Conservation (phyloP, 148 eudicot genomes). For the Cornus controversa region DNA sequence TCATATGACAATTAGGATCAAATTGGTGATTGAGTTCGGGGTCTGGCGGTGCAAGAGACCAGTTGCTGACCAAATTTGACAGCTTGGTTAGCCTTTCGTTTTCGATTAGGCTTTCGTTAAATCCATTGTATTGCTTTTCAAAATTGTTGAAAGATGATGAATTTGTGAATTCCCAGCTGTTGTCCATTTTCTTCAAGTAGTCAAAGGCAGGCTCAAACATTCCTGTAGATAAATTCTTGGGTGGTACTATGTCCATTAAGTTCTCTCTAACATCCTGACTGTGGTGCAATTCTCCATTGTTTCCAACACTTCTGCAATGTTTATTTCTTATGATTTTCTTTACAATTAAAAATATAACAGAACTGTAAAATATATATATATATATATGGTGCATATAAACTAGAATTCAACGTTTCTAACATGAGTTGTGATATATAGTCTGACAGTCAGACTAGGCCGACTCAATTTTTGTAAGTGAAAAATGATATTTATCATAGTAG, state of each 20-base stretch:
- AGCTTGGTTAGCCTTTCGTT: slow-evolving; percentile 17
- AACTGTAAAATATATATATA: too few relatives aligned
- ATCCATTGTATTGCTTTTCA: slow-evolving; percentile 12
- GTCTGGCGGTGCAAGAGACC: slow-evolving; percentile 20
- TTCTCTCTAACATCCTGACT: slow-evolving; percentile 18
- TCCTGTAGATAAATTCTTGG: slow-evolving; percentile 10
- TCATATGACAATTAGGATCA: slow-evolving; percentile 3
- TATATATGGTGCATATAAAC: too few relatives aligned
- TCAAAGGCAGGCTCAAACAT: slow-evolving; percentile 25
- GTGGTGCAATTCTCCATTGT: slow-evolving; percentile 14
- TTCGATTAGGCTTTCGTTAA: slow-evolving; percentile 8
- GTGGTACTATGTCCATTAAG: slow-evolving; percentile 2
- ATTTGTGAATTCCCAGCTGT: slow-evolving; percentile 26
- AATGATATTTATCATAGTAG: too few relatives aligned
- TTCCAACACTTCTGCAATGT: slow-evolving; percentile 12
- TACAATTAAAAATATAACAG: background rate
- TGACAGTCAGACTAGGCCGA: too few relatives aligned
- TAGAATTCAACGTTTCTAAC: background rate
- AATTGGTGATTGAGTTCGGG: slow-evolving; percentile 11
- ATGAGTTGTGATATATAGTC: too few relatives aligned
- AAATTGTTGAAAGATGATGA: slow-evolving; percentile 13
- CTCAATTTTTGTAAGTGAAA: too few relatives aligned
- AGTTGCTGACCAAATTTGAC: slow-evolving; percentile 14
- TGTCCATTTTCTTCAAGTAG: slow-evolving; percentile 32
- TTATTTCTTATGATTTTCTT: background rate